These are phyloP conservation scores for Tremellales sp. DNA, from an alignment of 1,284 basidiomycete genomes.

Conservation along the genomic window DNA sequence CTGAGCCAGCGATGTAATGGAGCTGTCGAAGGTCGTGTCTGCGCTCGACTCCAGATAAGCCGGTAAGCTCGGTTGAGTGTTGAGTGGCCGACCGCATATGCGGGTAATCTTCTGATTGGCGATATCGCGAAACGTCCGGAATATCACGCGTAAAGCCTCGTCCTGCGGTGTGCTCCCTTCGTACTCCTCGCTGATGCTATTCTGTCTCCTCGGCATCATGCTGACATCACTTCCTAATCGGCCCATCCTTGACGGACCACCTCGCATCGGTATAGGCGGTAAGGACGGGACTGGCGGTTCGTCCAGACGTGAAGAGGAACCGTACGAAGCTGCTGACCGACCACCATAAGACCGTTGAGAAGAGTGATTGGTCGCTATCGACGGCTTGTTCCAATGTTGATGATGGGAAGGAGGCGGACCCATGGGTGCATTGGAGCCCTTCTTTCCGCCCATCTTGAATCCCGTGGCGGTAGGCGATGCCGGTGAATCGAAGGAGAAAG, in stretches of 20 bases:
- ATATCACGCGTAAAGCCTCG: slow-evolving; percentile 78
- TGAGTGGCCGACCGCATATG: slow-evolving; percentile 65
- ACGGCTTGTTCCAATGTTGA: slow-evolving; percentile 30
- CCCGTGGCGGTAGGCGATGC: slow-evolving; percentile 21
- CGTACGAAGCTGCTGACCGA: slow-evolving; percentile 34
- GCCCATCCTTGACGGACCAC: slow-evolving; percentile 30
- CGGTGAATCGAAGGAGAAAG: slow-evolving; percentile 38
- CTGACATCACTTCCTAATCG: slow-evolving; percentile 37
- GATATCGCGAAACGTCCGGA: slow-evolving; percentile 72
- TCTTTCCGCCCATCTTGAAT: slow-evolving; percentile 8
- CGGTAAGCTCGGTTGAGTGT: slow-evolving; percentile 62
- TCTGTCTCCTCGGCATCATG: slow-evolving; percentile 5
- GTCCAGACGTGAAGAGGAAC: slow-evolving; percentile 34
- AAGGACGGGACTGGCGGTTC: slow-evolving; percentile 39
- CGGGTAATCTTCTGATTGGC: slow-evolving; percentile 72
- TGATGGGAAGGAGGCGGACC: slow-evolving; percentile 7
- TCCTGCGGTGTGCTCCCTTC: slow-evolving; percentile 64
- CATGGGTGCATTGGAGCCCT: slow-evolving; percentile 12
- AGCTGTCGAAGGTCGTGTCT: slow-evolving; percentile 73
- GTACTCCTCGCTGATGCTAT: neutral
- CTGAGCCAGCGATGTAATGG: slow-evolving; percentile 75
- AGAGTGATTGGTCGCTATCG: slow-evolving; percentile 27
- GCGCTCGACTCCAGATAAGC: slow-evolving; percentile 65
- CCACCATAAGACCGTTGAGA: slow-evolving; percentile 36
- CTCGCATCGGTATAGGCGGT: slow-evolving; percentile 34